Evolutionary conservation across 768 basidiomycete species (phyloP), one percentile per base, ranked within the genome.

Genomic region (Boletus tomentosulus): DNA sequence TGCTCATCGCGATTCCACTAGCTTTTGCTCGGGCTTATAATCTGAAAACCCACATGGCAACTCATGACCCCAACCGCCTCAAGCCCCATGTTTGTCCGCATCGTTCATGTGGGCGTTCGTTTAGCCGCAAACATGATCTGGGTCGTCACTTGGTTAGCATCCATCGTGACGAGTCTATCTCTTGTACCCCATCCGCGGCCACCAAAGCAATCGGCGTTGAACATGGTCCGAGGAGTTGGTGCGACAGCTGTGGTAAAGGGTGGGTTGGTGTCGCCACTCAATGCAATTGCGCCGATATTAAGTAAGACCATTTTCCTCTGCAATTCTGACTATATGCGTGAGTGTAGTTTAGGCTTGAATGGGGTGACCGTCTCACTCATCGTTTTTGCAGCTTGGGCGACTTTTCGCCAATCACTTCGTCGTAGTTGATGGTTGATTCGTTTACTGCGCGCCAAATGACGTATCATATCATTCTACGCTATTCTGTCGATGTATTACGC

Each of bases 1-100:
- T 43, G 3, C 54, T 70, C 33, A 62, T 19, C 8, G 1, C 12
- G 4, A 4, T 30, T 30, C 37, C 57, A 30, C 50, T 54, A 89
- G 95, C 89, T 1, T 98, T 98, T 62, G 94, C 93, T 11, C 78
- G 94, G 27, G 92, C 92, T 3, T 97, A 90, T 72, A 98, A 98
- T 64, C 73, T 98, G 54, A 98, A 98, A 76, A 95, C 94, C 0
- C 94, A 97, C 70, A 85, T 90, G 81, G 87, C 88, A 25, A 98
- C 94, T 4, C 94, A 98, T 71, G 92, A 96, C 67, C 94, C 95
- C 24, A 86, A 91, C 70, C 80, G 94, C 56, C 74, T 86, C 47
- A 98, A 96, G 74, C 92, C 92, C 6, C 88, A 92, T 66, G 80
- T 85, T 43, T 98, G 94, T 70, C 88, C 87, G 41, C 90, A 96